Evolutionary conservation across 441 rosid species (phyloP).

Genomic region (Eugenia klotzschiana): DNA sequence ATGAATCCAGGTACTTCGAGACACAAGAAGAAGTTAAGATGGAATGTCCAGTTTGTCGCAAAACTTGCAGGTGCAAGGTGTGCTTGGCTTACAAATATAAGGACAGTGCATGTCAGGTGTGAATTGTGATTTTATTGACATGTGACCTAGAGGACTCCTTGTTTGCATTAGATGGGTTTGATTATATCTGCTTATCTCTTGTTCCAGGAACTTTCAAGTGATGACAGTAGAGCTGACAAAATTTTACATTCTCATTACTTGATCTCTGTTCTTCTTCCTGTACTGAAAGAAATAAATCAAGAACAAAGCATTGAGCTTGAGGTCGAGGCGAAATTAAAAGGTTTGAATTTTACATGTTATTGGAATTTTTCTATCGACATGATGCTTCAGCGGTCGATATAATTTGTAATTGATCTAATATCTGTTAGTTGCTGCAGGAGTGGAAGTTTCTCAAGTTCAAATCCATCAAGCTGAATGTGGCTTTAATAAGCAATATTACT

Average conservation of each 20-base stretch:
- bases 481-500: constrained; percentile 30
- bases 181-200: constrained; percentile 4
- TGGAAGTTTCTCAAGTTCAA: constrained; percentile 31
- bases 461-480: constrained; percentile 32
- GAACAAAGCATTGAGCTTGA: constrained; percentile 53
- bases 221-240: constrained; percentile 46
- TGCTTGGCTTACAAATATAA: constrained; percentile 45
- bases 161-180: constrained; percentile 2
- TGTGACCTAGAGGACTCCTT: not conserved
- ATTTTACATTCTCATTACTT: constrained; percentile 79
- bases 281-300: constrained; percentile 58
- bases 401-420: not conserved
- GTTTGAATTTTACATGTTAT: constrained; percentile 15
- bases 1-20: constrained; percentile 33
- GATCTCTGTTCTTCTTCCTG: constrained; percentile 91
- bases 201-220: constrained; percentile 49
- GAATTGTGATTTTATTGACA: constrained; percentile 20
- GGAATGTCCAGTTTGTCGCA: constrained; percentile 77
- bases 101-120: constrained; percentile 73
- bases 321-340: constrained; percentile 57
- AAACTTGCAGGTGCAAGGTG: constrained; percentile 67
- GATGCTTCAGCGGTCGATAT: not conserved
- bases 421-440: constrained; percentile 21
- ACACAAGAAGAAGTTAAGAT: constrained; percentile 58
- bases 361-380: not conserved